Base-by-base conservation (phyloP, 2,329 filamentous ascomycete species). In the Clonostachys rosea region DNA sequence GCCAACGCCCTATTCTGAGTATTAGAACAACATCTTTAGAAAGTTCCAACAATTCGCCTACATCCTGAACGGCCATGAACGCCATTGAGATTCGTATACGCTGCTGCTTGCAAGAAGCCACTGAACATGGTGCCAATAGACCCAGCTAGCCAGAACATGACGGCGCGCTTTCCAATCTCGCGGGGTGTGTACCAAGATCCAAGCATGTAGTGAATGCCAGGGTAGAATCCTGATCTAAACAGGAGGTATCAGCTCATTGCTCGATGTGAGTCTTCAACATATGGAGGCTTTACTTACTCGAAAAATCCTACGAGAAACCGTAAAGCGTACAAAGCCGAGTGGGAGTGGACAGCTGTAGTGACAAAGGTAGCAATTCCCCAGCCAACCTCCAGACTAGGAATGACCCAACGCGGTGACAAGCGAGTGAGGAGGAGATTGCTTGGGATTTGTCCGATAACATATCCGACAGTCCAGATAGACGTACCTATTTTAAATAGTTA, bases 281-380 rank as follows among this genome's bases (percentile, higher is more conserved):
- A 30, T 30, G 24, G 4, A 9, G 24, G 24, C 8, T 30, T 30
- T 30, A 30, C 24, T 10, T 4, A 62, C 58, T 81, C 76, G 48
- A 81, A 79, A 56, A 70, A 70, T 0, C 75, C 75, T 4, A 81
- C 72, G 2, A 80, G 50, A 47, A 82, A 81, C 3, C 78, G 67
- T 55, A 78, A 78, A 0, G 73, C 73, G 42, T 70, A 71, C 10
- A 80, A 48, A 44, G 81, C 77, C 1, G 69, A 67, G 50, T 70
- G 79, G 3, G 67, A 63, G 4, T 66, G 61, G 1, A 70, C 71
- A 6, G 76, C 70, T 45, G 73, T 80, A 48, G 81, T 76, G 4
- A 80, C 61, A 9, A 83, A 64, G 0, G 78, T 83, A 49, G 81
- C 77, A 14, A 81, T 58, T 0, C 76, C 77, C 79, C 79, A 83